Evolutionary conservation across 75 land plant genomes (phyloP), one percentile per base, ranked within the genome.

Genomic region (Pinus albicaulis): DNA sequence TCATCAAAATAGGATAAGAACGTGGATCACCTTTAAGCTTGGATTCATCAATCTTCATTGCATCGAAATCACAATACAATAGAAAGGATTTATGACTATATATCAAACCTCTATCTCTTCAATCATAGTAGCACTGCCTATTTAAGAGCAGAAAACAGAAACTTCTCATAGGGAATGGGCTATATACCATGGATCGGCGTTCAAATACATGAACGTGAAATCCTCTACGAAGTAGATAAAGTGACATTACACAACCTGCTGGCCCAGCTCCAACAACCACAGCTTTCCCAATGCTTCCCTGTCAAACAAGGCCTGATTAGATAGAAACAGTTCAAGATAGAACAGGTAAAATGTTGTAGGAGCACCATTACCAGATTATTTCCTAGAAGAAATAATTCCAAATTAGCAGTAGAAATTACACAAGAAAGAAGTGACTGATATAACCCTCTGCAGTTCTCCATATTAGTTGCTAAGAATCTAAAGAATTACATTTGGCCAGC

Each of bases 251-350:
- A 61, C 83, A 81, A 25, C 83, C 83, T 57, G 83, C 83, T 66
- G 83, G 83, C 59, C 83, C 83, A 22, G 61, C 83, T 80, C 83
- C 83, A 55, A 81, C 83, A 58, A 81, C 69, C 76, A 81, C 83
- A 57, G 60, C 83, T 76, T 78, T 72, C 25, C 74, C 74, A 72
- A 25, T 20, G 74, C 57, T 72, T 48, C 57, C 34, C 74, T 72
- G 57, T 16, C 56, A 72, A 55, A 72, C 15, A 44, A 55, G 53
- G 3, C 53, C 53, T 48, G 10, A 48, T 48, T 48, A 48, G 53
- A 48, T 48, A 48, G 11, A 48, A 48, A 48, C 12, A 8, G 1
- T 48, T 48, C 53, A 48, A 10, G 11, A 48, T 48, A 48, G 10
- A 11, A 48, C 12, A 48, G 53, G 11, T 48, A 48, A 48, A 48